phyloP scores from a whole-genome alignment of 2,329 filamentous ascomycete species.

The Fusarium buxicola region DNA sequence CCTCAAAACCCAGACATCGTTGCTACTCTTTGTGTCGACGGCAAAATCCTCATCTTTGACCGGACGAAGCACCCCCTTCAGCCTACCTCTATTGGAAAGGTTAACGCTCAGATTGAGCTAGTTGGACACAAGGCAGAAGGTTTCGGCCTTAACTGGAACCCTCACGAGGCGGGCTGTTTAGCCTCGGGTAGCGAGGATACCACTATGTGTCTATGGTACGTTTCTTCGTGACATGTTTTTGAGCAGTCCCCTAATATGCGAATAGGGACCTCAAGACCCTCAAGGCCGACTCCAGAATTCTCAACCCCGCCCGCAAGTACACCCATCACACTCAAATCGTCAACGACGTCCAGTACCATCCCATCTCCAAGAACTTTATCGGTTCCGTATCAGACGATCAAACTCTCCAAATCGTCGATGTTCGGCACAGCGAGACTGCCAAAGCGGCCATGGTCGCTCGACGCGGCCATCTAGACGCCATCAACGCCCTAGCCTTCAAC shows the following conservation, averaged over 20 bases:
- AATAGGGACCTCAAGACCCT: conserved; percentile 83
- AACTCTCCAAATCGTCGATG: conserved; percentile 91
- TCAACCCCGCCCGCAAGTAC: conserved; percentile 80
- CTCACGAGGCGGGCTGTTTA: conserved; percentile 82
- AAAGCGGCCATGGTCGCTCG: conserved; percentile 76
- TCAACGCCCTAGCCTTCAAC: conserved; percentile 97
- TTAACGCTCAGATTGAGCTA: conserved; percentile 86
- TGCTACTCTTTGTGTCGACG: conserved; percentile 90
- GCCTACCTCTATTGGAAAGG: conserved; percentile 71
- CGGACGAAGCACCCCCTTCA: conserved; percentile 89
- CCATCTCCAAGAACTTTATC: conserved; percentile 84
- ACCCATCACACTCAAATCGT: conserved; percentile 91
- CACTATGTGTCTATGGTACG: conserved; percentile 90
- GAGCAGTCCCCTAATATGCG: conserved; percentile 25
- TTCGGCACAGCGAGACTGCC: conserved; percentile 74
- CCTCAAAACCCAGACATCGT: conserved; percentile 98
- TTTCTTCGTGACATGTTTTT: conserved; percentile 11
- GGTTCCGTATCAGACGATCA: conserved; percentile 96
- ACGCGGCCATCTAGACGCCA: conserved; percentile 87
- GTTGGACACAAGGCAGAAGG: conserved; percentile 89
- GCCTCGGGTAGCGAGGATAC: conserved; percentile 92
- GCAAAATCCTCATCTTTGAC: conserved; percentile 92
- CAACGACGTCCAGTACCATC: conserved; percentile 97
- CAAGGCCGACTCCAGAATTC: conserved; percentile 73
- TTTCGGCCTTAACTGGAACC: conserved; percentile 93